phyloP scores from a whole-genome alignment of 2,329 filamentous ascomycete species.

The Orbilia quercus region DNA sequence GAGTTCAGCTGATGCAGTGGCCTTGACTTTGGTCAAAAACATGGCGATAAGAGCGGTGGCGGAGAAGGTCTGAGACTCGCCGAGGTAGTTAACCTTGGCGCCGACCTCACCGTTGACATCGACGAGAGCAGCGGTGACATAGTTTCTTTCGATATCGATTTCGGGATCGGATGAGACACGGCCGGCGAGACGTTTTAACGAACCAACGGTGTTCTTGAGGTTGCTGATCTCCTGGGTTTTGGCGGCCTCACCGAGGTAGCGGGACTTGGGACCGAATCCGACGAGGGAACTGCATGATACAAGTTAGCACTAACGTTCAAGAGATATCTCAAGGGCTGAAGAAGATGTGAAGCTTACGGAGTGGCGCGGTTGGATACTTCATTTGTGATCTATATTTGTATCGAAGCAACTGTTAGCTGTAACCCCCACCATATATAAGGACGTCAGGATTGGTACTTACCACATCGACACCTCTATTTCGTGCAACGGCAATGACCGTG shows the following conservation, averaged over 20 bases:
- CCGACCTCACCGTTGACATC: slow-evolving; percentile 95
- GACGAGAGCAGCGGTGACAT: slow-evolving; percentile 83
- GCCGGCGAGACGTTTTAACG: slow-evolving; percentile 90
- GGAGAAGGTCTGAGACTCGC: slow-evolving; percentile 95
- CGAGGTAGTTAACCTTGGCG: slow-evolving; percentile 90
- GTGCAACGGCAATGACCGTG: slow-evolving; percentile 95
- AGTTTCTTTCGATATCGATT: slow-evolving; percentile 91
- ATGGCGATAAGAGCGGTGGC: slow-evolving; percentile 92
- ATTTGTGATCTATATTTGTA: slow-evolving; percentile 82
- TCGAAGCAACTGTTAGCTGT: slow-evolving; percentile 58
- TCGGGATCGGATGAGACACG: slow-evolving; percentile 89
- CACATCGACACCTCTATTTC: slow-evolving; percentile 98
- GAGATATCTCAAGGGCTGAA: slow-evolving; percentile 58
- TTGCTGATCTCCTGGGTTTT: slow-evolving; percentile 99
- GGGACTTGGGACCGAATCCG: slow-evolving; percentile 91
- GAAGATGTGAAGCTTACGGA: slow-evolving; percentile 76
- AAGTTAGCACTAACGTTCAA: slow-evolving; percentile 56
- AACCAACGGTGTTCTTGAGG: slow-evolving; percentile 97
- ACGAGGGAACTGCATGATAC: slow-evolving; percentile 79
- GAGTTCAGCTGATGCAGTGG: slow-evolving; percentile 85
- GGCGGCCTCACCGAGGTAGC: slow-evolving; percentile 92
- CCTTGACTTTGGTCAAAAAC: slow-evolving; percentile 94
- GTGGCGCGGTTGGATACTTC: slow-evolving; percentile 98
- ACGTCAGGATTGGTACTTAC: slow-evolving; percentile 71
- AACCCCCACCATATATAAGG: slow-evolving; percentile 12